Evolutionary conservation across 2,329 filamentous ascomycete genomes (phyloP).

Genomic region (Talaromyces sp.): DNA sequence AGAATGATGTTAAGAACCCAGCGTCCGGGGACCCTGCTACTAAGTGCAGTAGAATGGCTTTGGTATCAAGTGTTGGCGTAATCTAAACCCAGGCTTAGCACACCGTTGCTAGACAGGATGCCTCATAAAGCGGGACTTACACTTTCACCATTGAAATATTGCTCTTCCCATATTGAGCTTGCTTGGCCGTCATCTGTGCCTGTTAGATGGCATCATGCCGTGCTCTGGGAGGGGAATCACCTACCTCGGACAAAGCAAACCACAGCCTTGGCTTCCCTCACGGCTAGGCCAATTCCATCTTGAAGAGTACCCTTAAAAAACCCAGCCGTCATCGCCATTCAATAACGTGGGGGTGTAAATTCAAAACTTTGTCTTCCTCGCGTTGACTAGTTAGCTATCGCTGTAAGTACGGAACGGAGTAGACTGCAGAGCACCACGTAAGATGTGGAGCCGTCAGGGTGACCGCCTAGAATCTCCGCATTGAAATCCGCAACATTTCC

Average conservation of each 20-base stretch:
- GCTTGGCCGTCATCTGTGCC: slow-evolving; percentile 67
- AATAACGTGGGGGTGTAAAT: neutral
- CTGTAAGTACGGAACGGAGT: neutral
- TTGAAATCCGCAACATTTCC: slow-evolving; percentile 13
- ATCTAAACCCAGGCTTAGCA: slow-evolving; percentile 48
- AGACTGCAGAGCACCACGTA: slow-evolving; percentile 18
- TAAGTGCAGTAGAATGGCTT: slow-evolving; percentile 72
- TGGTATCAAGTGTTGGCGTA: slow-evolving; percentile 58
- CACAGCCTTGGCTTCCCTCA: slow-evolving; percentile 75
- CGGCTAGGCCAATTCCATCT: slow-evolving; percentile 74
- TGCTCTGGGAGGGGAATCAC: slow-evolving; percentile 24
- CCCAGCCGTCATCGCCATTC: slow-evolving; percentile 54
- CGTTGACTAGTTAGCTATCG: neutral
- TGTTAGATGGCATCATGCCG: slow-evolving; percentile 10
- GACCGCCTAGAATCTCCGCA: slow-evolving; percentile 24
- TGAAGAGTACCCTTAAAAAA: slow-evolving; percentile 82
- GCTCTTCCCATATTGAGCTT: slow-evolving; percentile 72
- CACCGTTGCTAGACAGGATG: neutral
- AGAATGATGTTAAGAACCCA: slow-evolving; percentile 78
- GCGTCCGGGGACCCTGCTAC: slow-evolving; percentile 76
- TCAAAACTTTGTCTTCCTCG: neutral
- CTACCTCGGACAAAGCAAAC: slow-evolving; percentile 81
- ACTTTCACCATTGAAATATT: slow-evolving; percentile 51
- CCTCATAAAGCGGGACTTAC: neutral
- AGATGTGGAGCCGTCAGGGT: slow-evolving; percentile 23